phyloP scores from a whole-genome alignment of 169 alveolate genomes.

The Plasmodium gonderi region DNA sequence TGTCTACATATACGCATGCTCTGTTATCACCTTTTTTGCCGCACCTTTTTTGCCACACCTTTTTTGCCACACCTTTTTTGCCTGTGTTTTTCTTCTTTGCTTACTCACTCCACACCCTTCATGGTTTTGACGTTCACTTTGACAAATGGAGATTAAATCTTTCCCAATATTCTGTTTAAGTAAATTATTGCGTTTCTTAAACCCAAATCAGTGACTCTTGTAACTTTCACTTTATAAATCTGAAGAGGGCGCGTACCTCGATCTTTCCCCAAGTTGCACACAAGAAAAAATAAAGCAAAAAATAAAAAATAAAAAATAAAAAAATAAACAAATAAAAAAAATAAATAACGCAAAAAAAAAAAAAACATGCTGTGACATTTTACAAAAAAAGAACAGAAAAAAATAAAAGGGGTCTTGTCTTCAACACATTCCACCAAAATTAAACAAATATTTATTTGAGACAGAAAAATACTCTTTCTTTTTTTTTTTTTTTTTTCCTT shows the following conservation, averaged over 20 bases:
- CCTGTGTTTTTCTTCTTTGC: not conserved
- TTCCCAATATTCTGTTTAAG: no score
- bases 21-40: not conserved
- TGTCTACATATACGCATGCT: not conserved
- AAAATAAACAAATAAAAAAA: not conserved
- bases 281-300: not conserved
- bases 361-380: not conserved
- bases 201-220: no score
- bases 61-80: not conserved
- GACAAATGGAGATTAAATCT: no score
- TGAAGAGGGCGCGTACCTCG: not conserved
- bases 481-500: not conserved
- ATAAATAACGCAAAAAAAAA: not conserved
- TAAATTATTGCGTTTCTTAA: no score
- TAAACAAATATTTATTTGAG: not conserved
- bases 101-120: not conserved
- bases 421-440: not conserved
- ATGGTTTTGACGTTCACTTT: no score
- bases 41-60: not conserved
- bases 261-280: not conserved
- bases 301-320: slow-evolving; percentile 3
- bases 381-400: not conserved
- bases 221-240: not conserved
- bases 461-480: not conserved
- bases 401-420: not conserved